Percentiles rank a stretch among this genome's conserved stretches.
Evolutionary conservation across 768 basidiomycete genomes (phyloP).

Genomic region (Mycena rebaudengoi): DNA sequence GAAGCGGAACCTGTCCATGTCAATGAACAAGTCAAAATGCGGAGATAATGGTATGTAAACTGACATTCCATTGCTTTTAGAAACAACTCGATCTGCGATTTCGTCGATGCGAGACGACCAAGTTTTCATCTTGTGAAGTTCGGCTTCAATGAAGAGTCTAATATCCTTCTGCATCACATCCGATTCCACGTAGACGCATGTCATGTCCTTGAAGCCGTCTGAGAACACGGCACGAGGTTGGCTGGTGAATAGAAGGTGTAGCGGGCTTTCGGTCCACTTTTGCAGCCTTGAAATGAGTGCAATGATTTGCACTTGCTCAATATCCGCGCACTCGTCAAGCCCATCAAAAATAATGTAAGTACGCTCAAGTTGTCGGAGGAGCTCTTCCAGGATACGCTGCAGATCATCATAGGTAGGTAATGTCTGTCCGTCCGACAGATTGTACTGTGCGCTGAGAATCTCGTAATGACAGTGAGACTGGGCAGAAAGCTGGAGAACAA

Average conservation of each 20-base stretch:
- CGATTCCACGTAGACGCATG: not conserved
- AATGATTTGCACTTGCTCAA: not conserved
- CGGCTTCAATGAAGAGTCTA: not conserved
- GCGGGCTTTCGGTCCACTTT: too few species aligned
- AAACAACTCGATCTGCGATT: not conserved
- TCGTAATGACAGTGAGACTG: too few species aligned
- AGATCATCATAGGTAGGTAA: too few species aligned
- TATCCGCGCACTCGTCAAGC: not conserved
- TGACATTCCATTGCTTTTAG: conserved; percentile 2
- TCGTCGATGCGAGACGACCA: not conserved
- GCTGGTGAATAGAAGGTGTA: not conserved
- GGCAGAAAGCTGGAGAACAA: too few species aligned
- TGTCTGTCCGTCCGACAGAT: too few species aligned
- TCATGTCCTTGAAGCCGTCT: not conserved
- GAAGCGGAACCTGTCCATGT: conserved; percentile 2
- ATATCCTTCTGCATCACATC: not conserved
- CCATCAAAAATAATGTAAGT: not conserved
- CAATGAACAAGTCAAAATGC: not conserved
- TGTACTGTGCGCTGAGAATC: too few species aligned
- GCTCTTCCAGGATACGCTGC: too few species aligned
- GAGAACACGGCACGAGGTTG: not conserved
- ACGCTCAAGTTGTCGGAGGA: not conserved
- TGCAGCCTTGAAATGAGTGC: not conserved
- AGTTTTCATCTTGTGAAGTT: not conserved
- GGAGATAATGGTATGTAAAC: not conserved